Percentiles rank a stretch among this genome's conserved stretches.
phyloP scores from a whole-genome alignment of 2,329 filamentous ascomycete species.

The Chaetomium globosum region DNA sequence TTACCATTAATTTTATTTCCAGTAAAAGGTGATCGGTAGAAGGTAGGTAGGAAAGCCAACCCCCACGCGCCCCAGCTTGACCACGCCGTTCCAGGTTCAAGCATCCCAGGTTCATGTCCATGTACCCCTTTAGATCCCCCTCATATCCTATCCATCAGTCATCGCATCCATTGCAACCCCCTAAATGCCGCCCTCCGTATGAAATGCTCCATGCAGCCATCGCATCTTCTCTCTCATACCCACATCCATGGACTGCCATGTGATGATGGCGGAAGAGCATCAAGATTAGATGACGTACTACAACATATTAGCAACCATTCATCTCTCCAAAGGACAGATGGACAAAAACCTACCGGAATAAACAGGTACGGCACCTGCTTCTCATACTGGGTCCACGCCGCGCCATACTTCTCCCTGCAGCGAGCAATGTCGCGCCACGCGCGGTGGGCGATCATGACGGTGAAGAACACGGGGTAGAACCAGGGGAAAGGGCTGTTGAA shows the following conservation, averaged over 20 bases:
- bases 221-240: background rate
- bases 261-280: background rate
- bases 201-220: background rate
- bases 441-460: slow-evolving; percentile 77
- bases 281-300: slow-evolving; percentile 50
- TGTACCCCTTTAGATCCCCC: slow-evolving; percentile 1
- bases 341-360: slow-evolving; percentile 51
- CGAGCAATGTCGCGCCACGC: slow-evolving; percentile 73
- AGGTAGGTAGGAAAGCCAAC: background rate
- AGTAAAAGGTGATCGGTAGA: background rate
- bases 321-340: background rate
- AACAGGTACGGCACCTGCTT: slow-evolving; percentile 67
- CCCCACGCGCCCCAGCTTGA: background rate
- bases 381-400: slow-evolving; percentile 81
- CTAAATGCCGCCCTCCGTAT: background rate
- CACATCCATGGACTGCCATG: background rate
- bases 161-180: background rate
- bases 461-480: slow-evolving; percentile 86
- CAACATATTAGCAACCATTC: slow-evolving; percentile 13
- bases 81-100: background rate
- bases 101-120: background rate
- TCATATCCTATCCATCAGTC: background rate
- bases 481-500: slow-evolving; percentile 80
- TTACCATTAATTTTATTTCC: slow-evolving; percentile 11
- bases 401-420: slow-evolving; percentile 77